A percentile compares a stretch with the other conserved stretches of the same genome.
Evolutionary conservation across 257 asterid species (phyloP).

Genomic region (Solanum gandarillasii): DNA sequence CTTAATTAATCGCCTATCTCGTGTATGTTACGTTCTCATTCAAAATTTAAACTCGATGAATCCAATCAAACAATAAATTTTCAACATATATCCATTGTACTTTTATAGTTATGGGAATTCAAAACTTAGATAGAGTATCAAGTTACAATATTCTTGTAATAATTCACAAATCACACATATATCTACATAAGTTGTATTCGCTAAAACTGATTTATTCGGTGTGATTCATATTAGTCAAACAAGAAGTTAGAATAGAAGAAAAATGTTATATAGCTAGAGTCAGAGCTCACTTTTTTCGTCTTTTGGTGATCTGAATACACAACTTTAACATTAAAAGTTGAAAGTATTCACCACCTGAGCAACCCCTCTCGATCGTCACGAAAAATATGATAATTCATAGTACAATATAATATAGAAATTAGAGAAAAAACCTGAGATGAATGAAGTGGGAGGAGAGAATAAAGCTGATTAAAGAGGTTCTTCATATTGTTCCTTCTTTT

Average conservation of each 20-base stretch:
- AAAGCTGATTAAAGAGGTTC: slow-evolving; percentile 24
- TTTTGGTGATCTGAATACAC: not conserved
- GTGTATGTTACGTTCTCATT: not conserved
- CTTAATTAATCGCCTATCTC: not conserved
- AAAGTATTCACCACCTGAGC: not conserved
- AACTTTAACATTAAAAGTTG: not conserved
- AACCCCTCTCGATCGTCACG: not conserved
- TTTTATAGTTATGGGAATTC: not conserved
- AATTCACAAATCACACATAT: not conserved
- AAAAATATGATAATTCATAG: not conserved
- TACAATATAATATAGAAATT: not conserved
- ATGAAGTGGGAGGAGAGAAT: slow-evolving; percentile 23
- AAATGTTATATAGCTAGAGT: not conserved
- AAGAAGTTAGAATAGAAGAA: too few species aligned
- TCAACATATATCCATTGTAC: not conserved
- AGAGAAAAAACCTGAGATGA: slow-evolving; percentile 15
- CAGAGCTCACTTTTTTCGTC: not conserved
- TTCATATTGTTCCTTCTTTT: slow-evolving; percentile 35
- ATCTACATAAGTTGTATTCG: not conserved
- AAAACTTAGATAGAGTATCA: not conserved
- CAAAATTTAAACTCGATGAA: not conserved
- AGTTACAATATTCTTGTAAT: not conserved
- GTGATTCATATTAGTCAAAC: not conserved
- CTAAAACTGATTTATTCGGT: not conserved
- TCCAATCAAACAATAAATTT: not conserved